Conservation (phyloP, 148 eudicot species). For the Camellia lanceoleosa region DNA sequence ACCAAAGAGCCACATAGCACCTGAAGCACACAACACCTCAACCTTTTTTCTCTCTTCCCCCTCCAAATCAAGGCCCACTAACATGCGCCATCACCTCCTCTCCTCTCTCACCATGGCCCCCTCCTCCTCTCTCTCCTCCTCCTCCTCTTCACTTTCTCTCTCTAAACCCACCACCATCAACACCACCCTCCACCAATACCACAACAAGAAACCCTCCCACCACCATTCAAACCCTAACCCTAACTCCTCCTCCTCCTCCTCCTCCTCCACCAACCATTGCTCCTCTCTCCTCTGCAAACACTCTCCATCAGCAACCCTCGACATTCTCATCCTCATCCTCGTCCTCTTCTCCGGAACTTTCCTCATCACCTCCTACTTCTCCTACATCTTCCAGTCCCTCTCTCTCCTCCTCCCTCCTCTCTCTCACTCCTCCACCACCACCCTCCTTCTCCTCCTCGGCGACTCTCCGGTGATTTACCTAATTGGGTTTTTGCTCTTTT, state of each 20-base stretch:
- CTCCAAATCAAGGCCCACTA: background rate
- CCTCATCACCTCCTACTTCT: slow-evolving; percentile 68
- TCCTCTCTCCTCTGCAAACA: slow-evolving; percentile 41
- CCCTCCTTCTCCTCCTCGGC: slow-evolving; percentile 10
- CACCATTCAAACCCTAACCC: slow-evolving; percentile 25
- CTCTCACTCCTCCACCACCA: slow-evolving; percentile 15
- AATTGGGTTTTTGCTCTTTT: slow-evolving; percentile 20
- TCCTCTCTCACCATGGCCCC: slow-evolving; percentile 15
- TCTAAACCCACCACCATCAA: slow-evolving; percentile 10
- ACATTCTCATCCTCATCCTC: slow-evolving; percentile 70
- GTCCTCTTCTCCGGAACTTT: slow-evolving; percentile 75
- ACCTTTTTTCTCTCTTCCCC: background rate
- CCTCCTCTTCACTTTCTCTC: slow-evolving; percentile 18
- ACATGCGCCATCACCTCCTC: slow-evolving; percentile 39
- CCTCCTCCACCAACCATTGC: background rate
- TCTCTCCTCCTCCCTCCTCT: slow-evolving; percentile 62
- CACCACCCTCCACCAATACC: background rate
- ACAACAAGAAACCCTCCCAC: slow-evolving; percentile 9
- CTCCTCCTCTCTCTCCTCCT: slow-evolving; percentile 10
- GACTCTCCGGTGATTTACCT: slow-evolving; percentile 21
- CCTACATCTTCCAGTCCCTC: slow-evolving; percentile 65
- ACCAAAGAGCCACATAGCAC: background rate
- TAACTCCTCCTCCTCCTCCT: background rate
- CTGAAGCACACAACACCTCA: background rate
- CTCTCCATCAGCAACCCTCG: slow-evolving; percentile 69